Evolutionary conservation across 1,284 basidiomycete species (phyloP).

Genomic region (Takashimella tepidaria): DNA sequence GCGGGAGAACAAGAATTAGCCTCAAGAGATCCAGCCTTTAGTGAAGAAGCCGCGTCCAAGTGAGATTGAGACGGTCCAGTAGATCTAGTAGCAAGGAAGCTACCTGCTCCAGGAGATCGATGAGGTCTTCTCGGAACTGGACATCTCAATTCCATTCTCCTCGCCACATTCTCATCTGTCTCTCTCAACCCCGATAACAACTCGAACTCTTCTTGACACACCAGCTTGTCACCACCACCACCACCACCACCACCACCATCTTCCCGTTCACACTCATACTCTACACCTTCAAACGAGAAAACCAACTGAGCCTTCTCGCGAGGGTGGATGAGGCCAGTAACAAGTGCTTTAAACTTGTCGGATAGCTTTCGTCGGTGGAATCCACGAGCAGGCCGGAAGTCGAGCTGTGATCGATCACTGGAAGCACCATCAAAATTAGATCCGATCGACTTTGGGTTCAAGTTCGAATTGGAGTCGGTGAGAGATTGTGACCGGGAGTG

Average conservation of each 20-base stretch:
- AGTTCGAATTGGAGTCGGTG: no score
- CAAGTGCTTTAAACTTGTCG: slow-evolving; percentile 24
- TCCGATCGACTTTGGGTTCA: no score
- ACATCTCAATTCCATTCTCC: background rate
- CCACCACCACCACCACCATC: no score
- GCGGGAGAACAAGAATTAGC: no score
- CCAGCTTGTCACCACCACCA: no score
- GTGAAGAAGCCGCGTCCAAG: no score
- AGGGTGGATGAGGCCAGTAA: slow-evolving; percentile 12
- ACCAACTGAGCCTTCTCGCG: background rate
- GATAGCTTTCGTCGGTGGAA: slow-evolving; percentile 22
- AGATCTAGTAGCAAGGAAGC: slow-evolving; percentile 24
- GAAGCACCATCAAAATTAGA: no score
- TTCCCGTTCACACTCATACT: no score
- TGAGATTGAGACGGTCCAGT: slow-evolving; percentile 7
- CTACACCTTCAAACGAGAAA: background rate
- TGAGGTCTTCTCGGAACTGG: slow-evolving; percentile 23
- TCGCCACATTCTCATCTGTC: slow-evolving; percentile 5
- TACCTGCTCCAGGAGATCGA: slow-evolving; percentile 28
- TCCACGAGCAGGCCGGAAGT: background rate
- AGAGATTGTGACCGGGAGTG: no score
- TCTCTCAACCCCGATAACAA: background rate
- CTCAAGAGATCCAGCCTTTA: no score
- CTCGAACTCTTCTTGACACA: no score
- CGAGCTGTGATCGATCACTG: no score